Evolutionary conservation across 2,329 filamentous ascomycete genomes (phyloP), one percentile per base, ranked within the genome.

Genomic region (Seiridium unicorne): DNA sequence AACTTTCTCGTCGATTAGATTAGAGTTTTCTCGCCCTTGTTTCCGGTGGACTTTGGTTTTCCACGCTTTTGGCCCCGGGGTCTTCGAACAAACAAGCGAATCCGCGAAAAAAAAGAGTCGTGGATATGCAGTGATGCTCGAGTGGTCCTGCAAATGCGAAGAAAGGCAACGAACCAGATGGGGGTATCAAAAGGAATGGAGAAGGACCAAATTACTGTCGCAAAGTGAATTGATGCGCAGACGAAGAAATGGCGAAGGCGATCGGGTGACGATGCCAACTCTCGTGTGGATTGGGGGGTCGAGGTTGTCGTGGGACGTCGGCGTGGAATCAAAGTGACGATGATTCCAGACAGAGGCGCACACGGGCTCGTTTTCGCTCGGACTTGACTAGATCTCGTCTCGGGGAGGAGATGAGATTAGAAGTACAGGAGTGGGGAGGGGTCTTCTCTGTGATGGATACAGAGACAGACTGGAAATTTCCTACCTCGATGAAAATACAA

Each of bases 401-500:
- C 47, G 46, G 26, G 42, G 55, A 42, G 34, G 57, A 54, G 36
- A 40, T 32, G 57, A 53, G 34, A 54, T 18, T 53, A 59, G 57
- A 59, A 53, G 49, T 53, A 53, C 48, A 59, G 40, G 57, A 59
- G 57, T 46, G 57, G 57, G 48, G 57, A 59, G 44, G 49, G n/a
- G 57, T 53, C 49, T 54, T 18, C 57, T 59, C 48, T 53, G 48
- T 11, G 31, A 5, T n/a, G 49, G 34, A 44, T 34, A 51, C 57
- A 59, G 57, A 59, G 57, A 51, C 31, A 54, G 32, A 38, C 31
- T 40, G 32, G 32, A 26, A 38, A 31, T 31, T 35, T 47, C 31
- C 47, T 54, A 46, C 49, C 55, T 57, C 57, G 57, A 59, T 59
- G 47, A 58, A 57, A 53, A 58, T 58, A 49, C 57, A 59, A 59